These are phyloP conservation scores for Macaranga tanarius DNA, from an alignment of 441 rosid species.

Conservation along the genomic window DNA sequence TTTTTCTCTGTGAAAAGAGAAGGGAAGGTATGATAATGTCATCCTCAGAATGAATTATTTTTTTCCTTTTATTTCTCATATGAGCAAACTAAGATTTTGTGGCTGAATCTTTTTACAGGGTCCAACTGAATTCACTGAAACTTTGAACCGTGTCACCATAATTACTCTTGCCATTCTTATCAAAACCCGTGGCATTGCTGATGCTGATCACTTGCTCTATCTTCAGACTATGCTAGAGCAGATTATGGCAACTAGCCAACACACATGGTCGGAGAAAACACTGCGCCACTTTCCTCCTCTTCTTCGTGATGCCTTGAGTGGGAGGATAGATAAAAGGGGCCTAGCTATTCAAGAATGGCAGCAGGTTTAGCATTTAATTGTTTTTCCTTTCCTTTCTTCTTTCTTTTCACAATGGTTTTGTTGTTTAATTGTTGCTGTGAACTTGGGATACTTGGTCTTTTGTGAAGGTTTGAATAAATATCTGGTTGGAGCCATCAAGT, in stretches of 20 bases:
- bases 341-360: slow-evolving; percentile 83
- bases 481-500: not conserved
- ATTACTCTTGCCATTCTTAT: slow-evolving; percentile 91
- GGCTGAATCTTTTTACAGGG: slow-evolving; percentile 56
- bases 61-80: slow-evolving; percentile 11
- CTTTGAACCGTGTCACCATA: slow-evolving; percentile 80
- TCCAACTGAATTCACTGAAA: slow-evolving; percentile 96
- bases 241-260: slow-evolving; percentile 84
- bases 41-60: slow-evolving; percentile 17
- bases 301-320: slow-evolving; percentile 69
- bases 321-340: slow-evolving; percentile 72
- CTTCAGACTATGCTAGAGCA: slow-evolving; percentile 93
- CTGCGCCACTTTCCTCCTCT: slow-evolving; percentile 81
- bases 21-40: slow-evolving; percentile 60
- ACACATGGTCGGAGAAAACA: slow-evolving; percentile 95
- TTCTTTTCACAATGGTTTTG: not conserved
- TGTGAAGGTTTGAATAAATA: not conserved
- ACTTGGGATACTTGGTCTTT: slow-evolving; percentile 1
- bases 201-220: slow-evolving; percentile 89
- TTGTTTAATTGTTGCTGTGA: not conserved
- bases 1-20: slow-evolving; percentile 89
- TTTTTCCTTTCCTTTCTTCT: slow-evolving; percentile 2
- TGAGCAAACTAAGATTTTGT: slow-evolving; percentile 19
- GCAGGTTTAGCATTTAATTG: slow-evolving; percentile 44
- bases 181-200: slow-evolving; percentile 97